These are phyloP conservation scores for Lichenothelia convexa DNA, from an alignment of 495 filamentous ascomycete species.

Conservation along the genomic window DNA sequence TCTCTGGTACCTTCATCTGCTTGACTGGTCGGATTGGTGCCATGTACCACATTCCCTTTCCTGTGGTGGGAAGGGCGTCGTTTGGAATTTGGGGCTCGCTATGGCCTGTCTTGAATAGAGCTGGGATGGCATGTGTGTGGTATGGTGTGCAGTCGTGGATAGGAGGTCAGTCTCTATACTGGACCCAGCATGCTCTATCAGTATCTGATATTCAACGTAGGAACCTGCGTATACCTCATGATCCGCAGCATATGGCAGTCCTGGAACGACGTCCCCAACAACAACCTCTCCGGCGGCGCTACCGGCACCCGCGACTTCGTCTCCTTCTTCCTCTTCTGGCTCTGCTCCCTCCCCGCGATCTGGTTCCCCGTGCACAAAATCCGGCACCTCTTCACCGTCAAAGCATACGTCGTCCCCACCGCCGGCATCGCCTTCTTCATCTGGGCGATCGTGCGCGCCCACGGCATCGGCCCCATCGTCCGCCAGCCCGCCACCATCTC, in stretches of 20 bases:
- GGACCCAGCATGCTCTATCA: no score
- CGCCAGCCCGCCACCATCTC: slow-evolving; percentile 43
- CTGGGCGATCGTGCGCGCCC: slow-evolving; percentile 69
- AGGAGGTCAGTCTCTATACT: no score
- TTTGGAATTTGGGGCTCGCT: slow-evolving; percentile 30
- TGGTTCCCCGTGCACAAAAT: slow-evolving; percentile 62
- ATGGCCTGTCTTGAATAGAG: slow-evolving; percentile 84
- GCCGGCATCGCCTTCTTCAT: slow-evolving; percentile 81
- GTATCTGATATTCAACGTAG: no score
- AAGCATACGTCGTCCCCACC: slow-evolving; percentile 66
- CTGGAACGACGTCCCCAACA: slow-evolving; percentile 40
- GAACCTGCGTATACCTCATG: slow-evolving; percentile 20
- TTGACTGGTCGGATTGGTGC: slow-evolving; percentile 14
- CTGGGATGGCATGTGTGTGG: slow-evolving; percentile 68
- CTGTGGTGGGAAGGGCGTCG: slow-evolving; percentile 18
- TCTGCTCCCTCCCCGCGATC: slow-evolving; percentile 30
- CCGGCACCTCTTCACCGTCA: slow-evolving; percentile 81
- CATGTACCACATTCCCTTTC: slow-evolving; percentile 24
- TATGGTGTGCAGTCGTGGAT: slow-evolving; percentile 17
- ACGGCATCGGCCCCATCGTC: slow-evolving; percentile 74
- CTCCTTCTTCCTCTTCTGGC: slow-evolving; percentile 33
- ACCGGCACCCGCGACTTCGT: slow-evolving; percentile 56
- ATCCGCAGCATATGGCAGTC: slow-evolving; percentile 19
- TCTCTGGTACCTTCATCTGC: slow-evolving; percentile 8
- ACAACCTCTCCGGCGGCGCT: slow-evolving; percentile 42